Base-by-base conservation (phyloP, 192 early-diverging fungal species). In the Coemansia sp. region DNA sequence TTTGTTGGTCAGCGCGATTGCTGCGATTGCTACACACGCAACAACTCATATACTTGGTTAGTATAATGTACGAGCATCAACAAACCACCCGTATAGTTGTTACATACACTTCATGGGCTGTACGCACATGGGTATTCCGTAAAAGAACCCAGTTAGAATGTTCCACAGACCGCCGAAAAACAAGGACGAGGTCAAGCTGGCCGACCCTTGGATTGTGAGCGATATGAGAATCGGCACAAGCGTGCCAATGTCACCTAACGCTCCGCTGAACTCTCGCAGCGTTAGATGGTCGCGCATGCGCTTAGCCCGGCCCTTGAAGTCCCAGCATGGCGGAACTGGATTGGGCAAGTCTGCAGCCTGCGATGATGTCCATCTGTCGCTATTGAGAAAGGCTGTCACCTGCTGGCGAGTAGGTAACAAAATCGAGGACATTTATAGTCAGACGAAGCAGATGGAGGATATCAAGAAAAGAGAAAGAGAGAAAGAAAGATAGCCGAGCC, bases 121-220 rank as follows among this genome's bases (percentile, higher is more conserved):
- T 29, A 96, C 95, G 74, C 93, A 93, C 85, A 96, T 93, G 31
- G 94, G 94, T 34, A 94, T 88, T 57, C 90, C 88, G 70, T 91
- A 96, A 44, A 88, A 73, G 12, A 93, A 66, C 20, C 94, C 95
- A 0, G 91, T 90, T 47, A 91, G 31, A 52, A 97, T 95, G 66
- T 95, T 95, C 91, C 90, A 97, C 29, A 94, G 72, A 20, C 95
- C 95, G 64, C 93, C 93, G 86, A 95, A 94, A 75, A 94, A 88
- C 65, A 97, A 77, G 29, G 93, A 92, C 27, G 91, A 75, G 3
- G 93, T 90, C 55, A 97, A 77, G 54, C 90, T 90, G 51, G 92
- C 87, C 67, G 94, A 93, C 10, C 89, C 88, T 18, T 86, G 89
- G 12, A 90, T 73, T 38, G 92, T 78, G 43, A 97, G 79, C 13